Conservation (phyloP, 345 rosid genomes). For the Populus deltoides region DNA sequence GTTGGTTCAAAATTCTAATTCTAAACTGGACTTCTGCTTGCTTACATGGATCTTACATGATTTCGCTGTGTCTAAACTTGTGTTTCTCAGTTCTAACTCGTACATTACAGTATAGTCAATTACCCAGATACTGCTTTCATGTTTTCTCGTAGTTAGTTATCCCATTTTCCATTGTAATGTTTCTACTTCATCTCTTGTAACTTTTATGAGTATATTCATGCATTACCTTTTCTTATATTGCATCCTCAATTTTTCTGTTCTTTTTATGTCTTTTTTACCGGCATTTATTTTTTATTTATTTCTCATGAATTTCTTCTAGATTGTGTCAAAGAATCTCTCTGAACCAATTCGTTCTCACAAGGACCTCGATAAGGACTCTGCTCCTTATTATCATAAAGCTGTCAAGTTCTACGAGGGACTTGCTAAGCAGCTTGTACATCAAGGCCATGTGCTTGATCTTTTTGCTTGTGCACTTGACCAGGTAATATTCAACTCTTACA, state of each 20-base stretch:
- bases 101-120: background rate
- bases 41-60: background rate
- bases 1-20: background rate
- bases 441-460: conserved; percentile 94
- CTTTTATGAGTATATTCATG: background rate
- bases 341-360: conserved; percentile 97
- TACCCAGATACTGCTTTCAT: background rate
- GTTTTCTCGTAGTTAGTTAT: background rate
- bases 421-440: conserved; percentile 92
- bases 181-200: background rate
- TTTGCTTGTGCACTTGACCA: conserved; percentile 96
- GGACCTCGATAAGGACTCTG: conserved; percentile 88
- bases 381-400: conserved; percentile 68
- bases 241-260: background rate
- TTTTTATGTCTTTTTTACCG: background rate
- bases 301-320: conserved; percentile 37
- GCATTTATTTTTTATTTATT: background rate
- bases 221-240: background rate
- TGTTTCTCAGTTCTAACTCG: background rate
- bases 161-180: background rate
- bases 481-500: conserved; percentile 33
- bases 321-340: conserved; percentile 74
- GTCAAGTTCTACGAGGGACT: conserved; percentile 73
- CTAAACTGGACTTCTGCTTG: background rate
- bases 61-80: background rate